phyloP scores from a whole-genome alignment of 2,329 filamentous ascomycete species.

The Verruconis gallopava region DNA sequence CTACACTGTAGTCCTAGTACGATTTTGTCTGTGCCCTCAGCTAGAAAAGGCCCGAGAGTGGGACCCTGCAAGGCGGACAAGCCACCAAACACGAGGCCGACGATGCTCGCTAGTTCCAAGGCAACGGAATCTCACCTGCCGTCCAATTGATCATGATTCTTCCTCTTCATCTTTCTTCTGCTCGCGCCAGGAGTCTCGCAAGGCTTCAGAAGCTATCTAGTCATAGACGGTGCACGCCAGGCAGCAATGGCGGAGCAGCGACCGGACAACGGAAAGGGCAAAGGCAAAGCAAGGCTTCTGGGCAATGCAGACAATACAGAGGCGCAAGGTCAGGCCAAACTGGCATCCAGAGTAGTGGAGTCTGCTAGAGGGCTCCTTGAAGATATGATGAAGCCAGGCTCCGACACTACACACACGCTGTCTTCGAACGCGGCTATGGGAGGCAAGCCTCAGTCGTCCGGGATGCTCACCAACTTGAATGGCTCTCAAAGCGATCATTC shows the following conservation, averaged over 20 bases:
- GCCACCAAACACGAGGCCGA: too few species aligned
- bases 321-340: not conserved
- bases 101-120: too few species aligned
- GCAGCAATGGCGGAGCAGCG: not conserved
- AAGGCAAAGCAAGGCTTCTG: not conserved
- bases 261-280: not conserved
- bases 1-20: too few species aligned
- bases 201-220: not conserved
- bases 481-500: not conserved
- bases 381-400: not conserved
- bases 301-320: not conserved
- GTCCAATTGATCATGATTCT: not conserved
- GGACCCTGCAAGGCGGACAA: too few species aligned
- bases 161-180: not conserved
- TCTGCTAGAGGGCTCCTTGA: constrained; percentile 3
- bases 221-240: not conserved
- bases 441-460: constrained; percentile 4
- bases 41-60: too few species aligned
- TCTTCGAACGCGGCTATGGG: constrained; percentile 2
- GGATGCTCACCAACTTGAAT: not conserved
- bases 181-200: not conserved
- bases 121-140: not conserved
- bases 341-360: not conserved
- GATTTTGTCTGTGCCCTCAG: too few species aligned
- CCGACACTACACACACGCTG: not conserved